These are phyloP conservation scores for Exutisphaerella laricina DNA, from an alignment of 2,329 filamentous ascomycete genomes.

Conservation along the genomic window DNA sequence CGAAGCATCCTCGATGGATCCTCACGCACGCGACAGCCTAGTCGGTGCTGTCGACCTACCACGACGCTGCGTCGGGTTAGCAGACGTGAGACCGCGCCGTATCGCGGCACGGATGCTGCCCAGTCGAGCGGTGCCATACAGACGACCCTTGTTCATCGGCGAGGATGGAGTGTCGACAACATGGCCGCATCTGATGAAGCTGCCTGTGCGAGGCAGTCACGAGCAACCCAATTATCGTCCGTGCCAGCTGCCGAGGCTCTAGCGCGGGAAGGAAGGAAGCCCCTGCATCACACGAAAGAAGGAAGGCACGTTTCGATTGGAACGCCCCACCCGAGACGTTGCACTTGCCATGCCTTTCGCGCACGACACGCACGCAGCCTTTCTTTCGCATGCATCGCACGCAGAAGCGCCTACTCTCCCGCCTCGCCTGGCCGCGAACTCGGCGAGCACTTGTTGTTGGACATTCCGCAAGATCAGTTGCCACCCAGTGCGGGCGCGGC, in stretches of 20 bases:
- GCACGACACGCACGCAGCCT: background rate
- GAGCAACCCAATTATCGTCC: background rate
- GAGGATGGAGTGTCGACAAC: background rate
- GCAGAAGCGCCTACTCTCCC: slow-evolving; percentile 2
- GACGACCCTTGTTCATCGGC: background rate
- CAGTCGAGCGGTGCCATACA: background rate
- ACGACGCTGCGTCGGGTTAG: slow-evolving; percentile 10
- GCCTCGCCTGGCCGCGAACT: background rate
- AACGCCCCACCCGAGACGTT: background rate
- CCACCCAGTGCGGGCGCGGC: background rate
- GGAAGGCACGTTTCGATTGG: background rate
- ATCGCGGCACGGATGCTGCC: background rate
- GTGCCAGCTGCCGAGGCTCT: slow-evolving; percentile 1
- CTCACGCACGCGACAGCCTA: slow-evolving; percentile 14
- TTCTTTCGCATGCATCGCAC: background rate
- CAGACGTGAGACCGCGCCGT: slow-evolving; percentile 8
- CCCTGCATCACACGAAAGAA: background rate
- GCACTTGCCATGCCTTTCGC: background rate
- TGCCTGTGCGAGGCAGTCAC: background rate
- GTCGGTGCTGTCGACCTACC: slow-evolving; percentile 11
- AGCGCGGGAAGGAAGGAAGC: background rate
- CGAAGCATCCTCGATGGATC: slow-evolving; percentile 3
- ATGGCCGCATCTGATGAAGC: background rate
- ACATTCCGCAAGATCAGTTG: no score
- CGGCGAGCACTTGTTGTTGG: background rate